These are phyloP conservation scores for Odonthalia washingtoniensis DNA, from an alignment of 31 red algal genomes.

Conservation along the genomic window DNA sequence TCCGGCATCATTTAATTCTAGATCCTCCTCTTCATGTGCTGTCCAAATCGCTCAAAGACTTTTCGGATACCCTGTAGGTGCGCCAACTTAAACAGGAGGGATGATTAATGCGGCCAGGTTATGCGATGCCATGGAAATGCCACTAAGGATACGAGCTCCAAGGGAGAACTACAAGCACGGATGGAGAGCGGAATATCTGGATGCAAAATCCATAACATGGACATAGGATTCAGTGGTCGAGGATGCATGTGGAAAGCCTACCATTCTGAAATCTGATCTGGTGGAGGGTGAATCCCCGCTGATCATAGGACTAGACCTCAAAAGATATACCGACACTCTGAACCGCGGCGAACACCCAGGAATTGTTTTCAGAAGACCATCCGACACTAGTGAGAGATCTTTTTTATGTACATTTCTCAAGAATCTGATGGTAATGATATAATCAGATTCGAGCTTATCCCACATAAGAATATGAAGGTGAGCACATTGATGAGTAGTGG, in stretches of 20 bases:
- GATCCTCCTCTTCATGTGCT: no score
- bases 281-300: slow-evolving; percentile 16
- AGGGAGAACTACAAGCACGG: slow-evolving; percentile 35
- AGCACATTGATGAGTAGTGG: background rate
- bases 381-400: background rate
- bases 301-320: slow-evolving; percentile 9
- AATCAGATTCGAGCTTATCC: background rate
- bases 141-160: slow-evolving; percentile 11
- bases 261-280: slow-evolving; percentile 33
- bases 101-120: no score
- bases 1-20: no score
- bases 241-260: background rate
- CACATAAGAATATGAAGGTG: background rate
- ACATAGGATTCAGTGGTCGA: slow-evolving; percentile 31
- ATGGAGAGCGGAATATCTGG: slow-evolving; percentile 40
- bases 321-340: background rate
- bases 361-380: background rate
- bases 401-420: background rate
- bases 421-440: background rate
- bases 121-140: no score
- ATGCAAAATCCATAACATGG: slow-evolving; percentile 29
- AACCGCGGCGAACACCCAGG: background rate
- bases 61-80: no score
- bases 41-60: no score
- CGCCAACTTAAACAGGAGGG: no score